Conservation (phyloP, 306 rosid species). For the Herpetospermum pedunculosum region DNA sequence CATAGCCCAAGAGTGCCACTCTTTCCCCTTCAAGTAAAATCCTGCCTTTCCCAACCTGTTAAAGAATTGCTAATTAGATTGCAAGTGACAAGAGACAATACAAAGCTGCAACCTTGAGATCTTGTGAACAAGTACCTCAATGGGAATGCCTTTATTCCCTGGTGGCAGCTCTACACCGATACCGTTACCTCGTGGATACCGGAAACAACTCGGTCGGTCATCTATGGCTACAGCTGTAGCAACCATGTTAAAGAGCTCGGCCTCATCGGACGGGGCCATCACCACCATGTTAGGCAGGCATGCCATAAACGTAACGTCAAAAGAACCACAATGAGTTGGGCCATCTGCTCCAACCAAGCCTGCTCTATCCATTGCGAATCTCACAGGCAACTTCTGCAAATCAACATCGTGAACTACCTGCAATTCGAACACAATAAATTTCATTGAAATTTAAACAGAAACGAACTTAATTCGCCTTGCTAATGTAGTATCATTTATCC, state of each 20-base stretch:
- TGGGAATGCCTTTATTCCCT: constrained; percentile 77
- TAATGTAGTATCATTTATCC: neutral
- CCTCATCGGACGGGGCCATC: constrained; percentile 96
- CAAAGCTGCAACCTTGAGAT: neutral
- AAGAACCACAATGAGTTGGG: constrained; percentile 79
- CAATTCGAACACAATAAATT: neutral
- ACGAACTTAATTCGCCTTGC: neutral
- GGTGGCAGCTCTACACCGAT: constrained; percentile 59
- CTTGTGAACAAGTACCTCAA: constrained; percentile 24
- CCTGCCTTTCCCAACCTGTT: constrained; percentile 70
- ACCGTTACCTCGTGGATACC: constrained; percentile 92
- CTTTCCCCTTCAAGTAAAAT: constrained; percentile 76
- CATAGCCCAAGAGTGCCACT: constrained; percentile 80
- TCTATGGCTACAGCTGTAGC: constrained; percentile 89
- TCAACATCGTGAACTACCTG: constrained; percentile 98
- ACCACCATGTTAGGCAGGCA: constrained; percentile 99
- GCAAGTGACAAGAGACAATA: neutral
- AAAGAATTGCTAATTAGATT: neutral
- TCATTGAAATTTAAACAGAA: neutral
- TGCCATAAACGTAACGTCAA: constrained; percentile 94
- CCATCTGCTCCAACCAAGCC: constrained; percentile 98
- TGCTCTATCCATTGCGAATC: constrained; percentile 98
- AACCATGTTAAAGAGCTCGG: constrained; percentile 91
- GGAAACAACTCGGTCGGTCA: constrained; percentile 91
- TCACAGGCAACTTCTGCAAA: constrained; percentile 83